A percentile compares a stretch with the other conserved stretches of the same genome.
Evolutionary conservation across 352 stramenopile species (phyloP).

Genomic region (Globisporangium nodosum): DNA sequence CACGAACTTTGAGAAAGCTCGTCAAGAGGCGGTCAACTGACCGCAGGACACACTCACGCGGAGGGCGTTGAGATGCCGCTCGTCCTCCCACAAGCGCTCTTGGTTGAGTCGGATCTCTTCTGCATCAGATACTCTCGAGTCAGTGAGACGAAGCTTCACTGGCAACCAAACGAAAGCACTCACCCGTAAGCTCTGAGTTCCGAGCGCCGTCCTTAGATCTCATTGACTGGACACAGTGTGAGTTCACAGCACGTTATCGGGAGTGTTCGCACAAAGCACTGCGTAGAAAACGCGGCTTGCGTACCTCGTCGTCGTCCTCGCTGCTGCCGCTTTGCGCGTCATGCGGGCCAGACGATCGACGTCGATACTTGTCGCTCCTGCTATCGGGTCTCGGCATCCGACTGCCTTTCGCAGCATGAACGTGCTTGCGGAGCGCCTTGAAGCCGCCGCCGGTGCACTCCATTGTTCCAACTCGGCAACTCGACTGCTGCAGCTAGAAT

Average conservation of each 20-base stretch:
- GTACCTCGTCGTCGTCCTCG: background rate
- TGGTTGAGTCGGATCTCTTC: constrained; percentile 17
- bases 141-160: no score
- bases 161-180: no score
- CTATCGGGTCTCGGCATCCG: background rate
- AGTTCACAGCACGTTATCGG: no score
- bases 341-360: no score
- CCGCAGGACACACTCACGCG: constrained; percentile 13
- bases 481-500: background rate
- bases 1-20: background rate
- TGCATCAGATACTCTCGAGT: background rate
- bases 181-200: no score
- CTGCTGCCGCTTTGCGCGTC: background rate
- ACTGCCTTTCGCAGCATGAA: constrained; percentile 23
- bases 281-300: no score
- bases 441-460: constrained; percentile 26
- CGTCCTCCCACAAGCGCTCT: constrained; percentile 22
- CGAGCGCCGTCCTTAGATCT: no score
- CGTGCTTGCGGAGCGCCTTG: constrained; percentile 31
- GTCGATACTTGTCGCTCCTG: background rate
- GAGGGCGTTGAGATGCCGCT: constrained; percentile 26
- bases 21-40: background rate
- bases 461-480: background rate
- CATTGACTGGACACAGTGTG: no score
- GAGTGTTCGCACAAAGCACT: no score